Evolutionary conservation across 1,139 yeast species (phyloP).

Genomic region (Groenewaldozyma auringiensis): DNA sequence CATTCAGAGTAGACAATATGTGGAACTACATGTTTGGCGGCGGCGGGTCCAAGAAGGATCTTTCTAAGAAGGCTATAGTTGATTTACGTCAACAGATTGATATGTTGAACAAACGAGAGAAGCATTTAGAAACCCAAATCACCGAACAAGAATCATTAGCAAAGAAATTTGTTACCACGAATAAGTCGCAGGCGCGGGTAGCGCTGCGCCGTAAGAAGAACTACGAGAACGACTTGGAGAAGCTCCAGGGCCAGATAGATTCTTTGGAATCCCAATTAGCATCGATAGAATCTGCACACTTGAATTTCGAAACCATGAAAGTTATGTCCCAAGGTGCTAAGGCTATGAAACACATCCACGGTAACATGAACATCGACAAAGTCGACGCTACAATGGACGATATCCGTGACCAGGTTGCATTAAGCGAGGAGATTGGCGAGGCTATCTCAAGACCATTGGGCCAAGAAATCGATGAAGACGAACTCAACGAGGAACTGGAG

Average conservation of each 20-base stretch:
- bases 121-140: constrained; percentile 75
- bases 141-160: constrained; percentile 77
- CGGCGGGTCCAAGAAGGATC: constrained; percentile 60
- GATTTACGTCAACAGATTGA: constrained; percentile 84
- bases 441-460: constrained; percentile 92
- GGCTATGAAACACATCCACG: constrained; percentile 95
- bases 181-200: constrained; percentile 73
- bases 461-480: constrained; percentile 69
- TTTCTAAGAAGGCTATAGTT: constrained; percentile 89
- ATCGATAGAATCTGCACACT: constrained; percentile 89
- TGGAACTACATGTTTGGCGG: constrained; percentile 50
- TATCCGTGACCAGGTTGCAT: constrained; percentile 90
- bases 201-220: constrained; percentile 87
- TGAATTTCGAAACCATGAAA: constrained; percentile 96
- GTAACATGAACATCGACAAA: constrained; percentile 90
- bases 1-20: too few relatives aligned
- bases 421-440: constrained; percentile 91
- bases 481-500: constrained; percentile 89
- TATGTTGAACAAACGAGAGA: constrained; percentile 75
- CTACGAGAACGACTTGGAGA: constrained; percentile 65
- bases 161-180: constrained; percentile 57
- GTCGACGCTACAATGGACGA: constrained; percentile 99
- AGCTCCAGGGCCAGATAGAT: constrained; percentile 82
- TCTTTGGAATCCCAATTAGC: constrained; percentile 82
- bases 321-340: constrained; percentile 97